phyloP scores from a whole-genome alignment of 305 asterid genomes.

The Rubia tinctorum region DNA sequence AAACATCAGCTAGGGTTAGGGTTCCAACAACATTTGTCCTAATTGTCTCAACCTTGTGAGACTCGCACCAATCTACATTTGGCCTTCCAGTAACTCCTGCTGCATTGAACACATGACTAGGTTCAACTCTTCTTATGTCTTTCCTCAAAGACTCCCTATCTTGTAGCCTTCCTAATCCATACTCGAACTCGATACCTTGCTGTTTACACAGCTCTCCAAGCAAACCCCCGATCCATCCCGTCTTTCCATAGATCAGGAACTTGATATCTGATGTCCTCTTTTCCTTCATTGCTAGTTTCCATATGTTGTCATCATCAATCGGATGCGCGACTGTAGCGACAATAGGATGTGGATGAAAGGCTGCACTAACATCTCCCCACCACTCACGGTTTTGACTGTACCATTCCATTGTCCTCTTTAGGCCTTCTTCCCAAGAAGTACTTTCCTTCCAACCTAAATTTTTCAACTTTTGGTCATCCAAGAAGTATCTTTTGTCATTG shows the following conservation, averaged over 20 bases:
- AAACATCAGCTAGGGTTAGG: conserved; percentile 1
- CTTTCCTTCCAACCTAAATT: not conserved
- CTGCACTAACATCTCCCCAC: conserved; percentile 1
- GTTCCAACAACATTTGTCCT: conserved; percentile 5
- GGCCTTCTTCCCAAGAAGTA: not conserved
- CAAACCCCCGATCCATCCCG: conserved; percentile 3
- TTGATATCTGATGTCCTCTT: not conserved
- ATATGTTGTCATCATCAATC: not conserved
- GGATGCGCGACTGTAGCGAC: not conserved
- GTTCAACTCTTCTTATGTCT: not conserved
- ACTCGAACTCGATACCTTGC: not conserved
- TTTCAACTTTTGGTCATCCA: conserved; percentile 3
- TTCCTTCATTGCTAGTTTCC: not conserved
- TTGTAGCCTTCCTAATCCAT: conserved; percentile 3
- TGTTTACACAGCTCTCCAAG: not conserved
- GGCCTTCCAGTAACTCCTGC: conserved; percentile 7
- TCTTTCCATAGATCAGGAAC: conserved; percentile 1
- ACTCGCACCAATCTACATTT: not conserved
- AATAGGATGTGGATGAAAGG: not conserved
- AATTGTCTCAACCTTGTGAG: conserved; percentile 1
- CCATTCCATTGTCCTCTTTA: conserved; percentile 1
- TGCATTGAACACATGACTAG: conserved; percentile 8
- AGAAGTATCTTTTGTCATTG: conserved; percentile 3
- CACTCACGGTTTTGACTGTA: not conserved
- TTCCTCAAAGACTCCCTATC: not conserved